Evolutionary conservation across 192 early-diverging fungal genomes (phyloP).

Genomic region (Backusella luteola): DNA sequence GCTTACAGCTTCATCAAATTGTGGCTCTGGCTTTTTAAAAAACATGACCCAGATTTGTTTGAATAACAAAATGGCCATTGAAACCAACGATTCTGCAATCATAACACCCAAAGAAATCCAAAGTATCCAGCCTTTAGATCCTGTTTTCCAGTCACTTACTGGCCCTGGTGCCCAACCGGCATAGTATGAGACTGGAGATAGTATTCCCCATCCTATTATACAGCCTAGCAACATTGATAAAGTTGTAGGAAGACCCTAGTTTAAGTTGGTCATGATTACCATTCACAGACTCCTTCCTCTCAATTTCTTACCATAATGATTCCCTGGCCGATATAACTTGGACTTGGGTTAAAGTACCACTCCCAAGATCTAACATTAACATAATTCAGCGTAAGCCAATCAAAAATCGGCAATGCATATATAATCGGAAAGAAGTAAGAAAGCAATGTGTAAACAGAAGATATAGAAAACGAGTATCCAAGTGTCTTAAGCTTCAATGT

Average conservation of each 20-base stretch:
- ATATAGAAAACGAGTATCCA: constrained; percentile 55
- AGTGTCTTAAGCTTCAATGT: constrained; percentile 52
- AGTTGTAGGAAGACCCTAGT: constrained; percentile 64
- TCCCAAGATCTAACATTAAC: constrained; percentile 57
- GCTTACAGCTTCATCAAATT: neutral
- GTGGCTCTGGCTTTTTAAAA: neutral
- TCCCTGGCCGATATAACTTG: constrained; percentile 76
- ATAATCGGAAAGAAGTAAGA: constrained; percentile 64
- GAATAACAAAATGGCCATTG: constrained; percentile 51
- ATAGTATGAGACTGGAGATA: constrained; percentile 63
- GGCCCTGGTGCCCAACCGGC: constrained; percentile 70
- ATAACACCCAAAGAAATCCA: constrained; percentile 80
- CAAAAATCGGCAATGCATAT: constrained; percentile 56
- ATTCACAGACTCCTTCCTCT: neutral
- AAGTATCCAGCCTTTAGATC: constrained; percentile 73
- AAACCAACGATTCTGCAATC: constrained; percentile 71
- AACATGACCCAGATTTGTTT: constrained; percentile 40
- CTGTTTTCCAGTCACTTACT: constrained; percentile 66
- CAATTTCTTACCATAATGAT: constrained; percentile 61
- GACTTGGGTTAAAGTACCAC: constrained; percentile 71
- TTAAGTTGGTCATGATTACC: neutral
- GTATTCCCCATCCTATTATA: constrained; percentile 69
- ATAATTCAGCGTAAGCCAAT: constrained; percentile 48
- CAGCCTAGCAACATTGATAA: constrained; percentile 69
- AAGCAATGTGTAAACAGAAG: constrained; percentile 63